A percentile compares a stretch with the other conserved stretches of the same genome.
Evolutionary conservation across 495 filamentous ascomycete species (phyloP).

Genomic region (Penicillium atrosanguineum): DNA sequence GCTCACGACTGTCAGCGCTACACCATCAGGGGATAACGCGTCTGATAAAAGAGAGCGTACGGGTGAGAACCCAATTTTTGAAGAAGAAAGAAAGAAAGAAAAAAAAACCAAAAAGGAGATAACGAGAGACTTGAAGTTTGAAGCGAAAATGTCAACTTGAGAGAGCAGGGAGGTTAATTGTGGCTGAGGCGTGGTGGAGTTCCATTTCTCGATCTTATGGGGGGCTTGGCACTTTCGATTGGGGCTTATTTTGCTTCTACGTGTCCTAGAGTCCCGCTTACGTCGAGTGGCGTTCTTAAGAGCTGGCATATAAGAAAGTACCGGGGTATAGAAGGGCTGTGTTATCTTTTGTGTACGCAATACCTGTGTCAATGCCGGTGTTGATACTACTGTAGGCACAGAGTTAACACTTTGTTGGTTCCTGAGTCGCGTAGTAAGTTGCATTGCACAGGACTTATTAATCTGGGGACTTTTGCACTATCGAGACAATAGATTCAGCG

Average conservation of each 20-base stretch:
- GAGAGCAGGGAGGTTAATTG: conserved; percentile 6
- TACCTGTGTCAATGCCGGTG: neutral
- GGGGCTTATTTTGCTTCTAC: neutral
- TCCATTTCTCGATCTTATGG: conserved; percentile 7
- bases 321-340: neutral
- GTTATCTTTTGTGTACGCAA: neutral
- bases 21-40: conserved; percentile 18
- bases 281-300: neutral
- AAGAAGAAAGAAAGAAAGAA: conserved; percentile 7
- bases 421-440: neutral
- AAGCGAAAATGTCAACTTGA: conserved; percentile 1
- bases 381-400: neutral
- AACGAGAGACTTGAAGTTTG: conserved; percentile 16
- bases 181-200: conserved; percentile 26
- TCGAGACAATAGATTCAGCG: neutral
- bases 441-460: neutral
- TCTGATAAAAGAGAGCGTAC: conserved; percentile 11
- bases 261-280: neutral
- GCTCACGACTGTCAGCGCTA: conserved; percentile 10
- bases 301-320: neutral
- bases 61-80: conserved; percentile 1
- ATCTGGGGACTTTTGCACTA: neutral
- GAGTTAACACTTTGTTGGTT: neutral
- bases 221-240: conserved; percentile 19
- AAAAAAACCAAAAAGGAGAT: conserved; percentile 6